phyloP scores from a whole-genome alignment of 2,329 filamentous ascomycete species.

The Aspergillus transmontanensis region DNA sequence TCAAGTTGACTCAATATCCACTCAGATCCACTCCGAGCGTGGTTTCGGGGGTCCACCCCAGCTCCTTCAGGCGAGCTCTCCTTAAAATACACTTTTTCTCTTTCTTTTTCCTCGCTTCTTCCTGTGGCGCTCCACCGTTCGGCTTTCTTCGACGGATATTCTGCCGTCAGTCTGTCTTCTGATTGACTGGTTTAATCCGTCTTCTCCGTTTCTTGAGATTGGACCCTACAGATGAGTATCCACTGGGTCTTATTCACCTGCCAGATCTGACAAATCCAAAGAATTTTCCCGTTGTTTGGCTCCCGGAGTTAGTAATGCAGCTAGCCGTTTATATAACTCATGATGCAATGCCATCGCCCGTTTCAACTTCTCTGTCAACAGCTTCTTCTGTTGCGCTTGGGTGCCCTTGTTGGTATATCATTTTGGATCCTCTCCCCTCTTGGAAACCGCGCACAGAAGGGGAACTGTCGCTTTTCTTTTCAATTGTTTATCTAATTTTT shows the following conservation, averaged over 20 bases:
- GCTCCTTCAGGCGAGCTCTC: neutral
- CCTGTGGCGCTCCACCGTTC: conserved; percentile 3
- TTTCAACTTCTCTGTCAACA: neutral
- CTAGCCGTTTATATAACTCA: conserved; percentile 10
- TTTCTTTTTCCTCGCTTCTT: neutral
- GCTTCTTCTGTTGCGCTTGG: neutral
- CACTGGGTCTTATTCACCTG: neutral
- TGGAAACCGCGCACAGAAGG: neutral
- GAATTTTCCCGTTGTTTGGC: conserved; percentile 6
- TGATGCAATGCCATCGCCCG: conserved; percentile 13
- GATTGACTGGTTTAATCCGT: conserved; percentile 19
- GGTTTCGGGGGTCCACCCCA: conserved; percentile 1
- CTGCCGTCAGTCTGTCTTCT: neutral
- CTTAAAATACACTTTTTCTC: neutral
- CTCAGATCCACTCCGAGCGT: neutral
- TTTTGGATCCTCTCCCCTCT: conserved; percentile 13
- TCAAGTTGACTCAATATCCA: conserved; percentile 5
- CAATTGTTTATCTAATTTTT: neutral
- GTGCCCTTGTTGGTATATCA: conserved; percentile 2
- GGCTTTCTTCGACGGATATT: conserved; percentile 10
- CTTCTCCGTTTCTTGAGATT: conserved; percentile 3
- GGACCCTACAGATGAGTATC: conserved; percentile 11
- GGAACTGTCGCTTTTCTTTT: neutral
- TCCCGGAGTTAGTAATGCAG: conserved; percentile 17
- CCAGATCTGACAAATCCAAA: conserved; percentile 19